A percentile compares a stretch with the other conserved stretches of the same genome.
phyloP scores from a whole-genome alignment of 1,139 yeast species.

The Blastobotrys arbuscula region DNA sequence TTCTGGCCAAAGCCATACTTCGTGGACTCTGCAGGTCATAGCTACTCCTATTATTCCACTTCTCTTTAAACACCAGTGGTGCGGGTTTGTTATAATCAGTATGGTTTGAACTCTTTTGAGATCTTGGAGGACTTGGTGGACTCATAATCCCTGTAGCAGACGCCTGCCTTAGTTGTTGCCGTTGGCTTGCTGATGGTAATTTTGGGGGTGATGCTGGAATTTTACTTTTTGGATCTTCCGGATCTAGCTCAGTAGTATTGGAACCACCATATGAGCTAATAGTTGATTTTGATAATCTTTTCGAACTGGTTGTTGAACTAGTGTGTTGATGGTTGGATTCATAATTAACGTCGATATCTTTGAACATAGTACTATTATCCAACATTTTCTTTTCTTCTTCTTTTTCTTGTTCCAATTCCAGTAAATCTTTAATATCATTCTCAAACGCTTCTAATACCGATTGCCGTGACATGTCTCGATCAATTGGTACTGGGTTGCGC shows the following conservation, averaged over 20 bases:
- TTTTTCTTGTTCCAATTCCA: conserved; percentile 12
- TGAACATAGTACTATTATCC: not conserved
- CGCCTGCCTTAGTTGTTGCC: not conserved
- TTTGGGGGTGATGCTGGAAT: conserved; percentile 3
- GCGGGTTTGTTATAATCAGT: not conserved
- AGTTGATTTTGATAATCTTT: conserved; percentile 13
- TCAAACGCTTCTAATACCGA: conserved; percentile 22
- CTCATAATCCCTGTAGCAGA: not conserved
- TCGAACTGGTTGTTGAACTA: not conserved
- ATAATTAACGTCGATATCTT: not conserved
- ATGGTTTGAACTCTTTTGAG: too few species aligned
- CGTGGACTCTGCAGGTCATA: not conserved
- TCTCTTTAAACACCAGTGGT: not conserved
- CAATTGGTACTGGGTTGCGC: not conserved
- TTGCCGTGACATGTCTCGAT: conserved; percentile 14
- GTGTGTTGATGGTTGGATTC: conserved; percentile 11
- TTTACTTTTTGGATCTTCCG: conserved; percentile 13
- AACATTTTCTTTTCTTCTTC: not conserved
- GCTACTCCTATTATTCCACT: not conserved
- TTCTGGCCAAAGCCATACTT: not conserved
- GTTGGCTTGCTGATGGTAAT: conserved; percentile 4
- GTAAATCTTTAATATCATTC: conserved; percentile 19
- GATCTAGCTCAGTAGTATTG: conserved; percentile 11
- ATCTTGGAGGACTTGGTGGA: not conserved
- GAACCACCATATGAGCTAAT: conserved; percentile 14